phyloP scores from a whole-genome alignment of 1,284 basidiomycete genomes.

The Cutaneotrichosporon dermatis region DNA sequence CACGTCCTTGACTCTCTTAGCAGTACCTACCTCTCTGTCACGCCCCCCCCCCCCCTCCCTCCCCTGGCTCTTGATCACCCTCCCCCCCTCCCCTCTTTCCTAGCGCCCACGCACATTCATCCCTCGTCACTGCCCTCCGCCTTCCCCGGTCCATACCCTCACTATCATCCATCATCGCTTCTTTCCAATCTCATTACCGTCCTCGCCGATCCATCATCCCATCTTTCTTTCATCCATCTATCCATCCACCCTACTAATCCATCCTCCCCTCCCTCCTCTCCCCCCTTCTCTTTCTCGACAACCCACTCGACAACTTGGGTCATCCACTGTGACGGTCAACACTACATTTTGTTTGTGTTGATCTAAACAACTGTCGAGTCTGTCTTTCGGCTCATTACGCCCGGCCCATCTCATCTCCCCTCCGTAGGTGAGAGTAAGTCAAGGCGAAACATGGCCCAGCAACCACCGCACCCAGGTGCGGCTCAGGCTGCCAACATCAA shows the following conservation, averaged over 20 bases:
- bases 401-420: background rate
- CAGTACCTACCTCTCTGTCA: no score
- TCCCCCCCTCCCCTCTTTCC: no score
- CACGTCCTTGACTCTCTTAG: no score
- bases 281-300: background rate
- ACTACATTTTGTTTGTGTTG: background rate
- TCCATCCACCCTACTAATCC: no score
- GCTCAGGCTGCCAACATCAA: slow-evolving; percentile 1
- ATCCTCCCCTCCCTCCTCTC: background rate
- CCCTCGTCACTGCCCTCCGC: no score
- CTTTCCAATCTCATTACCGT: background rate
- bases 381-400: background rate
- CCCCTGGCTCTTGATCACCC: no score
- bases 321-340: background rate
- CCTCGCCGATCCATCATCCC: background rate
- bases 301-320: background rate
- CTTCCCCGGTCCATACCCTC: no score
- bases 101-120: no score
- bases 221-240: background rate
- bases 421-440: background rate
- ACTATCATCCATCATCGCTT: no score
- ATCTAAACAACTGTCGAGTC: background rate
- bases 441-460: slow-evolving; percentile 15
- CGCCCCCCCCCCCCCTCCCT: no score
- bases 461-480: background rate